phyloP scores from a whole-genome alignment of 805 yeast genomes.

The Yueomyces sp. region DNA sequence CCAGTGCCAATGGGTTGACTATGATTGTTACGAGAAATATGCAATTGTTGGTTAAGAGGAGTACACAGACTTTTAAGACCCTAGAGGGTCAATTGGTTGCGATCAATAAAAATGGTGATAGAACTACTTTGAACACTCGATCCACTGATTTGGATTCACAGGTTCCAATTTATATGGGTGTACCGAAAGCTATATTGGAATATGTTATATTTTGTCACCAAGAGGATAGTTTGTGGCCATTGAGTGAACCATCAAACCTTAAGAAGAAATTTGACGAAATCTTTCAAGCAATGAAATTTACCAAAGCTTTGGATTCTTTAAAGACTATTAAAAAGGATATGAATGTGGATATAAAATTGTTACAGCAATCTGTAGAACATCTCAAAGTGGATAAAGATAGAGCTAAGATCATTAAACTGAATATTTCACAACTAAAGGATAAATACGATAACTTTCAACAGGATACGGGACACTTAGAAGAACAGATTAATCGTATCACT shows the following conservation, averaged over 20 bases:
- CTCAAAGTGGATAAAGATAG: conserved; percentile 59
- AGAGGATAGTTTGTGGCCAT: conserved; percentile 94
- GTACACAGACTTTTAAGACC: conserved; percentile 68
- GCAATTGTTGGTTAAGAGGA: conserved; percentile 54
- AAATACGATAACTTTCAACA: conserved; percentile 32
- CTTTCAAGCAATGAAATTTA: conserved; percentile 86
- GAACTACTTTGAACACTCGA: conserved; percentile 65
- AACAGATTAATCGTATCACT: conserved; percentile 39
- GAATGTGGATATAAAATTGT: conserved; percentile 56
- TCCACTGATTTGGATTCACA: conserved; percentile 73
- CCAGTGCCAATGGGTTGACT: conserved; percentile 53
- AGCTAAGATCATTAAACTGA: conserved; percentile 43
- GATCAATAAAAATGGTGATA: conserved; percentile 44
- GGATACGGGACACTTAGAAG: conserved; percentile 37
- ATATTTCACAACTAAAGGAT: conserved; percentile 29
- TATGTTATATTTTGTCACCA: conserved; percentile 96
- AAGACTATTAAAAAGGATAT: conserved; percentile 68
- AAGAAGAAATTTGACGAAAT: conserved; percentile 94
- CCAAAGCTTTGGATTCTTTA: conserved; percentile 75
- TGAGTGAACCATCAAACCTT: conserved; percentile 76
- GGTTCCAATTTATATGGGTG: conserved; percentile 77
- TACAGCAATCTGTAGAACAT: conserved; percentile 70
- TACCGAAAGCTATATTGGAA: conserved; percentile 74
- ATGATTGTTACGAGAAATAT: conserved; percentile 83
- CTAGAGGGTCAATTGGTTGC: conserved; percentile 77